Conservation (phyloP, 2,329 filamentous ascomycete genomes). For the Alternaria metachromatica region DNA sequence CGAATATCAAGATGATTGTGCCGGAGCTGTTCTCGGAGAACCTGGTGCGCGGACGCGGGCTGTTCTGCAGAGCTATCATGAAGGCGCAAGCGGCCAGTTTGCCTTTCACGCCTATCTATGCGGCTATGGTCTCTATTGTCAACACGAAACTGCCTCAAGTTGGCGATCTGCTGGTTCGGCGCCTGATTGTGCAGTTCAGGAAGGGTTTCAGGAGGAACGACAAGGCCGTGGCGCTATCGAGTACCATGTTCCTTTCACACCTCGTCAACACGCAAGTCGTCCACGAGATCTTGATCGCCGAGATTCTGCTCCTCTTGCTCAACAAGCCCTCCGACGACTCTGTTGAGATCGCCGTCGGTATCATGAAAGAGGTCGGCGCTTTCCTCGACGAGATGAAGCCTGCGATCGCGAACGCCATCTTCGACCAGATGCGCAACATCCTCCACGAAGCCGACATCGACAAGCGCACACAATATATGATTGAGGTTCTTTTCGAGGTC, state of each 20-base stretch:
- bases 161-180: conserved; percentile 84
- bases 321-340: conserved; percentile 97
- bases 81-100: conserved; percentile 96
- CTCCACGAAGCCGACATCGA: conserved; percentile 97
- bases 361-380: conserved; percentile 91
- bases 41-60: conserved; percentile 83
- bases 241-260: conserved; percentile 93
- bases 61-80: conserved; percentile 97
- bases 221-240: conserved; percentile 92
- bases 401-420: conserved; percentile 85
- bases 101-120: conserved; percentile 95
- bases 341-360: conserved; percentile 93
- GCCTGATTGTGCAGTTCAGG: conserved; percentile 88
- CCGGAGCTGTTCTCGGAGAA: conserved; percentile 97
- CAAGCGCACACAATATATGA: conserved; percentile 98
- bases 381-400: conserved; percentile 95
- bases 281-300: conserved; percentile 89
- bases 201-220: conserved; percentile 97
- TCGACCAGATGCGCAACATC: conserved; percentile 94
- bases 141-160: conserved; percentile 97
- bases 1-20: conserved; percentile 97
- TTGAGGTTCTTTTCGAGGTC: conserved; percentile 96
- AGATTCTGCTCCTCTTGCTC: conserved; percentile 89
- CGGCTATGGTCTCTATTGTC: conserved; percentile 93
- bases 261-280: conserved; percentile 95